phyloP scores from a whole-genome alignment of 495 filamentous ascomycete species.

The Tuber brumale region DNA sequence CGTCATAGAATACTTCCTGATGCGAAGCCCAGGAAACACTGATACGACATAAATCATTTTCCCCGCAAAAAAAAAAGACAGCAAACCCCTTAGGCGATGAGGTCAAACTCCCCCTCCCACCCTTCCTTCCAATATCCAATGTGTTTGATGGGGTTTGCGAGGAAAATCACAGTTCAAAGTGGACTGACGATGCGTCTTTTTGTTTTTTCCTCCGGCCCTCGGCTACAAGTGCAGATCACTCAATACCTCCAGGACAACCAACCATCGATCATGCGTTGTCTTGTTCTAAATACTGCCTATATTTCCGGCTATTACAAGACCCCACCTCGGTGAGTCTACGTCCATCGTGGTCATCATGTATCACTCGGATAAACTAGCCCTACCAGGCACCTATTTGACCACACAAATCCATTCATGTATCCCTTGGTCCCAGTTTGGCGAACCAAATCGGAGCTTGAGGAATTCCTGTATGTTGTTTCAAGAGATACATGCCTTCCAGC shows the following conservation, averaged over 20 bases:
- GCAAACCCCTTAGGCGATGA: neutral
- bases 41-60: neutral
- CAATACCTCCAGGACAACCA: neutral
- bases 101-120: neutral
- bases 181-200: neutral
- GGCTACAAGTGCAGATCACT: neutral
- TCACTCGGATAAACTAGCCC: neutral
- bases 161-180: neutral
- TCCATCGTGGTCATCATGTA: neutral
- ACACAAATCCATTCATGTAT: neutral
- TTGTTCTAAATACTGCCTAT: neutral
- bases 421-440: neutral
- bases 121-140: neutral
- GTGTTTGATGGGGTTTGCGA: neutral
- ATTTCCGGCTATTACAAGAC: neutral
- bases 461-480: neutral
- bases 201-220: neutral
- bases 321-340: neutral
- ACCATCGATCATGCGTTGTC: neutral
- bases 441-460: neutral
- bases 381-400: neutral
- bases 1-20: neutral
- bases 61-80: constrained; percentile 2
- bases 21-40: neutral
- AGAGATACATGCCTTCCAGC: neutral